phyloP scores from a whole-genome alignment of 768 basidiomycete genomes.

The Suillus variegatus region DNA sequence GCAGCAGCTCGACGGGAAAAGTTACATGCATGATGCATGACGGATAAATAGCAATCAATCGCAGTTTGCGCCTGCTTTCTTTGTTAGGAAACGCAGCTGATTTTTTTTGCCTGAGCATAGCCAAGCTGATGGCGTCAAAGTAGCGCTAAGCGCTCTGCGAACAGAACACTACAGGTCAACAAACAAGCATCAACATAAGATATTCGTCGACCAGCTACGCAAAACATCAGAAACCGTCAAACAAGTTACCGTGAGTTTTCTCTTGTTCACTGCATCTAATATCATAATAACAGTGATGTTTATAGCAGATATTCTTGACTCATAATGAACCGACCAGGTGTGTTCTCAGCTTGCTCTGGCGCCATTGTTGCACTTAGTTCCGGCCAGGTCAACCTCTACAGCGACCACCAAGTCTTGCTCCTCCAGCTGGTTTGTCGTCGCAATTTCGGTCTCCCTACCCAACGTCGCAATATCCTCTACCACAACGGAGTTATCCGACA shows the following conservation, averaged over 20 bases:
- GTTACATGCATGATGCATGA: neutral
- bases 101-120: neutral
- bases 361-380: conserved; percentile 21
- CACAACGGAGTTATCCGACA: conserved; percentile 32
- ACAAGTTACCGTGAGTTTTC: conserved; percentile 13
- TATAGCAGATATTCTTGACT: neutral
- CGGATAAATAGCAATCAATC: neutral
- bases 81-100: neutral
- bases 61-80: neutral
- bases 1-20: neutral
- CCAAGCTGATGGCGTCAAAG: neutral
- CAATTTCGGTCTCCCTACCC: conserved; percentile 61
- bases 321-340: conserved; percentile 65
- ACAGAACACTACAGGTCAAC: conserved; percentile 3
- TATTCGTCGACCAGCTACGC: conserved; percentile 17
- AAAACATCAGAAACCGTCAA: conserved; percentile 16
- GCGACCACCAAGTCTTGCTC: conserved; percentile 72
- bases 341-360: conserved; percentile 21
- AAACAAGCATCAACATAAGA: conserved; percentile 31
- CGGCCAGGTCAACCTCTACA: conserved; percentile 76
- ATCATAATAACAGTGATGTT: neutral
- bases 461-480: conserved; percentile 35
- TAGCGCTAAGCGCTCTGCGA: conserved; percentile 1
- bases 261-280: neutral
- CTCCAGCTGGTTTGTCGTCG: conserved; percentile 59